These are phyloP conservation scores for Epichloe sylvatica DNA, from an alignment of 2,329 filamentous ascomycete genomes.

Conservation along the genomic window DNA sequence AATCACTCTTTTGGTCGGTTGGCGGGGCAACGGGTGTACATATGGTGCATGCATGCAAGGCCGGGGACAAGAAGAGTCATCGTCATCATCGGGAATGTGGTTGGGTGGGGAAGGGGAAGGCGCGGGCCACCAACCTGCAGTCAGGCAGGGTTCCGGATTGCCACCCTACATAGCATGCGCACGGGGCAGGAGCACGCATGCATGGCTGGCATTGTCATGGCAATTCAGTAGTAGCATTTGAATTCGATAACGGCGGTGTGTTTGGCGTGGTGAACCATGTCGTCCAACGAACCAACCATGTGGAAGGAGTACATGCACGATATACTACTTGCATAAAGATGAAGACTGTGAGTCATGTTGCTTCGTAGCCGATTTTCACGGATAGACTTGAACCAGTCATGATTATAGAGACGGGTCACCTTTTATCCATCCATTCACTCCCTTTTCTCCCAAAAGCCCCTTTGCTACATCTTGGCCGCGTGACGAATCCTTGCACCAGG, in stretches of 20 bases:
- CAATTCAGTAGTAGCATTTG: neutral
- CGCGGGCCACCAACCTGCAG: neutral
- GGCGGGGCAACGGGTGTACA: slow-evolving; percentile 12
- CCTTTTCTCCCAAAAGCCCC: no score
- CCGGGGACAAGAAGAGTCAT: neutral
- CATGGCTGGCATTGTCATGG: neutral
- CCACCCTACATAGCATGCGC: neutral
- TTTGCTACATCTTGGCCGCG: slow-evolving; percentile 30
- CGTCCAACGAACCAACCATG: no score
- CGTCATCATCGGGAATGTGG: slow-evolving; percentile 3
- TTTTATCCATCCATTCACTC: neutral
- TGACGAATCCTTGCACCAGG: slow-evolving; percentile 38
- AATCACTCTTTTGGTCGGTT: slow-evolving; percentile 7
- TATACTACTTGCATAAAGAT: no score
- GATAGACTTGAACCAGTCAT: no score
- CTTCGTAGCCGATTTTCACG: neutral
- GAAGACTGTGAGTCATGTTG: neutral
- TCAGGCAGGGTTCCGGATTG: neutral
- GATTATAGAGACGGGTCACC: neutral
- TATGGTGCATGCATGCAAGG: no score
- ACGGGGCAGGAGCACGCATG: neutral
- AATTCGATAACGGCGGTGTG: slow-evolving; percentile 3
- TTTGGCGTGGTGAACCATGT: neutral
- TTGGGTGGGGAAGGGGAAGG: neutral
- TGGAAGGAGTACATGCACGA: no score